Percentiles rank a stretch among this genome's conserved stretches.
Conservation (phyloP, 2,329 filamentous ascomycete genomes). For the Pyrenophora tritici-repentis region DNA sequence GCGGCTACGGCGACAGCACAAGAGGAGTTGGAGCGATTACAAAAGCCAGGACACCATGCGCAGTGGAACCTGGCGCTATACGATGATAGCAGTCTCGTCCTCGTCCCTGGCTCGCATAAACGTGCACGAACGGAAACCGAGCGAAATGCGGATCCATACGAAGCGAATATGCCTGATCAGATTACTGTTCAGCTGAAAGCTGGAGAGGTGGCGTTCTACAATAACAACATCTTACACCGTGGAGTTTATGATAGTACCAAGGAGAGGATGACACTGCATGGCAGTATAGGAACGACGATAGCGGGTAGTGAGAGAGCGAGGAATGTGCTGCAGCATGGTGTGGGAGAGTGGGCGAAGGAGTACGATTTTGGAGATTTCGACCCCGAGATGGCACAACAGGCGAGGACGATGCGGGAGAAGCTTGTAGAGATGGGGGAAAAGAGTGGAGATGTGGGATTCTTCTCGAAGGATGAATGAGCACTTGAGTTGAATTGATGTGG, state of each 20-base stretch:
- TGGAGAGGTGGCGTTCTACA: conserved; percentile 84
- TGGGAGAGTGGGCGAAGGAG: conserved; percentile 67
- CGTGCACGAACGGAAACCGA: conserved; percentile 73
- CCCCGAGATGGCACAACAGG: conserved; percentile 63
- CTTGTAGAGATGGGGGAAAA: conserved; percentile 66
- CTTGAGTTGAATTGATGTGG: background rate
- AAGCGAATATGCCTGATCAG: conserved; percentile 65
- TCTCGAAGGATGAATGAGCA: conserved; percentile 41
- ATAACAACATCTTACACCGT: conserved; percentile 84
- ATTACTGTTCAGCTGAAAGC: conserved; percentile 68
- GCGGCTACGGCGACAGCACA: conserved; percentile 66
- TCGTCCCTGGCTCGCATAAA: conserved; percentile 76
- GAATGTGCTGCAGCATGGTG: conserved; percentile 76
- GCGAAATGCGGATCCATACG: conserved; percentile 69
- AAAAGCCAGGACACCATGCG: conserved; percentile 69
- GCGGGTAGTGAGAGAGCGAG: conserved; percentile 64
- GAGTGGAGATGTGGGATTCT: conserved; percentile 65
- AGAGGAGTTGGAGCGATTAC: conserved; percentile 68
- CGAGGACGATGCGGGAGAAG: conserved; percentile 67
- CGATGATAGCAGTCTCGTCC: conserved; percentile 71
- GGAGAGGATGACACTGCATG: conserved; percentile 74
- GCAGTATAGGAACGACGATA: conserved; percentile 67
- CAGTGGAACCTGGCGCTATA: conserved; percentile 88
- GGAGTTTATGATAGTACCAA: conserved; percentile 65
- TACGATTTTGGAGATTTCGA: conserved; percentile 65